Evolutionary conservation across 768 basidiomycete species (phyloP).

Genomic region (Symmetrospora coprosmae): DNA sequence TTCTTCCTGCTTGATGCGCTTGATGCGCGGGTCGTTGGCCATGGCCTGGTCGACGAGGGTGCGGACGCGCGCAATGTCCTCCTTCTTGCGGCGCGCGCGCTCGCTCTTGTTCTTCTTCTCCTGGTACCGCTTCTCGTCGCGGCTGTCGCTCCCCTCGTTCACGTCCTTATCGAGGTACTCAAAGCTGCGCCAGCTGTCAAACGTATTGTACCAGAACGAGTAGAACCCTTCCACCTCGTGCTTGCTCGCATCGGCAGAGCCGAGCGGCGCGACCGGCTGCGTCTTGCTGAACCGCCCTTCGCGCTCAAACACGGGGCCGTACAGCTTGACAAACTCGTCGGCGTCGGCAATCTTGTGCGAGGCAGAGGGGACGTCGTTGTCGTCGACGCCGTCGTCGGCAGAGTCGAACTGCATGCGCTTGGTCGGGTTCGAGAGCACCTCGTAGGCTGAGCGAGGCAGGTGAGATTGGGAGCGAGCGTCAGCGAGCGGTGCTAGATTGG

Average conservation of each 20-base stretch:
- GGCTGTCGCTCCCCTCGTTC: conserved; percentile 93
- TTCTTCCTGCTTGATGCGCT: conserved; percentile 88
- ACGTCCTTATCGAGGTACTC: conserved; percentile 98
- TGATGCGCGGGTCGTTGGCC: conserved; percentile 78
- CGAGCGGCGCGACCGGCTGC: conserved; percentile 66
- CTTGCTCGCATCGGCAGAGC: conserved; percentile 56
- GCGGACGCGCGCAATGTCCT: conserved; percentile 80
- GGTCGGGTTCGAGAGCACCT: conserved; percentile 73
- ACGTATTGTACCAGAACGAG: conserved; percentile 99
- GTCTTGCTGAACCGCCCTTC: conserved; percentile 82
- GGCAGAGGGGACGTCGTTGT: conserved; percentile 51
- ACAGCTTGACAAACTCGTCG: conserved; percentile 54
- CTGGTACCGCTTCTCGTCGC: conserved; percentile 95
- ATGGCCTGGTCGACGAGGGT: conserved; percentile 73
- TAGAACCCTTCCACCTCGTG: conserved; percentile 81
- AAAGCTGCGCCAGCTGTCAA: conserved; percentile 95
- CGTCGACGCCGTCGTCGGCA: conserved; percentile 70
- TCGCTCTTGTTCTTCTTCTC: conserved; percentile 99
- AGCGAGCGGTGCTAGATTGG: too few species aligned
- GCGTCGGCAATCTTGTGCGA: conserved; percentile 38
- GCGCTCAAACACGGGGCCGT: conserved; percentile 70
- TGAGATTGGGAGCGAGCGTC: neutral
- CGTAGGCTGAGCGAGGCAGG: too few species aligned
- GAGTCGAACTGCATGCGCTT: conserved; percentile 91
- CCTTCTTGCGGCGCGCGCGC: conserved; percentile 89